These are phyloP conservation scores for Plenodomus lindquistii DNA, from an alignment of 2,329 filamentous ascomycete genomes.

Conservation along the genomic window DNA sequence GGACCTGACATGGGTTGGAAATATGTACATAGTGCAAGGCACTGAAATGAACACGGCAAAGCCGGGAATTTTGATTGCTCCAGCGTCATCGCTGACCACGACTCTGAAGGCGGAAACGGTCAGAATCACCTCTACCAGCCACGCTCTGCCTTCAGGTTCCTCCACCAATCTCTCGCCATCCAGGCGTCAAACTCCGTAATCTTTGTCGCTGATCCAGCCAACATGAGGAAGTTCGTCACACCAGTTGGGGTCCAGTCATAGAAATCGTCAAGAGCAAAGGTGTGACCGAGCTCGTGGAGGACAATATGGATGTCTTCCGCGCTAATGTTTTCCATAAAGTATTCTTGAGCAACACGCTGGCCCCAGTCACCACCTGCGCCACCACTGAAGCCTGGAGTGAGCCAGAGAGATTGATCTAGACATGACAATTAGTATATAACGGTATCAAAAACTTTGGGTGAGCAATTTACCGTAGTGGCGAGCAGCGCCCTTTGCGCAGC, in stretches of 20 bases:
- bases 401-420: slow-evolving; percentile 51
- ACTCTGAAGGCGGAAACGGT: too few relatives aligned
- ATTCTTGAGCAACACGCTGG: slow-evolving; percentile 51
- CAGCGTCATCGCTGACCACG: too few relatives aligned
- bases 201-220: slow-evolving; percentile 47
- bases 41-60: too few relatives aligned
- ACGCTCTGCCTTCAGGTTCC: slow-evolving; percentile 35
- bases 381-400: slow-evolving; percentile 52
- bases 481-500: slow-evolving; percentile 45
- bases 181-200: slow-evolving; percentile 56
- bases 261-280: slow-evolving; percentile 51
- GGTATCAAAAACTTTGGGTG: neutral
- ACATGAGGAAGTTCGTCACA: slow-evolving; percentile 51
- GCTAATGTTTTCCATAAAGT: slow-evolving; percentile 47
- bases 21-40: too few relatives aligned
- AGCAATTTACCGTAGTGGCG: slow-evolving; percentile 44
- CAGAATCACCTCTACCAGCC: slow-evolving; percentile 20
- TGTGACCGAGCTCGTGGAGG: slow-evolving; percentile 53
- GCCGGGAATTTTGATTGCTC: too few relatives aligned
- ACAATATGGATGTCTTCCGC: slow-evolving; percentile 50
- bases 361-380: slow-evolving; percentile 55
- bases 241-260: slow-evolving; percentile 53
- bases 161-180: slow-evolving; percentile 56
- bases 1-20: too few relatives aligned
- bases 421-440: neutral